Conservation (phyloP, 306 rosid genomes). For the Fragaria iinumae region DNA sequence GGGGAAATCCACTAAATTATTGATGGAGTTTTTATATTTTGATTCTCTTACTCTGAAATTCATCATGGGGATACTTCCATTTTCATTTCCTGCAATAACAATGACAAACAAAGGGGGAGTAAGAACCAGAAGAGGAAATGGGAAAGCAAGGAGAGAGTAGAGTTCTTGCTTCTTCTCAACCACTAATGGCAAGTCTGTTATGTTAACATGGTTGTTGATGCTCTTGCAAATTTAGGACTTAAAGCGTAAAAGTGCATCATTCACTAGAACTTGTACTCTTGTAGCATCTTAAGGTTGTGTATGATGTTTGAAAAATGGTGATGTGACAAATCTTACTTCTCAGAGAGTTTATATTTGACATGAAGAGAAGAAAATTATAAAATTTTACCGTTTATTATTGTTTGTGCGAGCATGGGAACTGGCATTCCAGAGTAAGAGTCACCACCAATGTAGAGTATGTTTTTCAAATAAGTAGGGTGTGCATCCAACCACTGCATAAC, state of each 20-base stretch:
- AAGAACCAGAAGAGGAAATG: not conserved
- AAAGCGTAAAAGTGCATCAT: not conserved
- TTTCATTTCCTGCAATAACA: slow-evolving; percentile 11
- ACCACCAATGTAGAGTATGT: slow-evolving; percentile 25
- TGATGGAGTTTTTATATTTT: not conserved
- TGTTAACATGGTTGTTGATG: not conserved
- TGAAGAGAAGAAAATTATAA: not conserved
- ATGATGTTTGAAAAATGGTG: not conserved
- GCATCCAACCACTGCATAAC: slow-evolving; percentile 20
- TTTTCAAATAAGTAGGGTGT: slow-evolving; percentile 15
- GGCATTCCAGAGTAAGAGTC: slow-evolving; percentile 23
- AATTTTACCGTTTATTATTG: slow-evolving; percentile 11
- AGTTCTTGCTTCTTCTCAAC: not conserved
- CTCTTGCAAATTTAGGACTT: not conserved
- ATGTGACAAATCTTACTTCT: not conserved
- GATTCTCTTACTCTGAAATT: slow-evolving; percentile 1
- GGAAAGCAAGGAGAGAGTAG: not conserved
- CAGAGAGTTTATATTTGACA: not conserved
- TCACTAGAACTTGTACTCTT: not conserved
- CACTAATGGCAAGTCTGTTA: not conserved
- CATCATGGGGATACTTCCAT: slow-evolving; percentile 6
- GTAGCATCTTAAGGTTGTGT: not conserved
- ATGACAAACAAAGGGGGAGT: not conserved
- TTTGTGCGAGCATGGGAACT: slow-evolving; percentile 16
- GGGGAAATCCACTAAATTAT: not conserved